Evolutionary conservation across 352 stramenopile species (phyloP), one percentile per base, ranked within the genome.

Genomic region (Pythium insidiosum): DNA sequence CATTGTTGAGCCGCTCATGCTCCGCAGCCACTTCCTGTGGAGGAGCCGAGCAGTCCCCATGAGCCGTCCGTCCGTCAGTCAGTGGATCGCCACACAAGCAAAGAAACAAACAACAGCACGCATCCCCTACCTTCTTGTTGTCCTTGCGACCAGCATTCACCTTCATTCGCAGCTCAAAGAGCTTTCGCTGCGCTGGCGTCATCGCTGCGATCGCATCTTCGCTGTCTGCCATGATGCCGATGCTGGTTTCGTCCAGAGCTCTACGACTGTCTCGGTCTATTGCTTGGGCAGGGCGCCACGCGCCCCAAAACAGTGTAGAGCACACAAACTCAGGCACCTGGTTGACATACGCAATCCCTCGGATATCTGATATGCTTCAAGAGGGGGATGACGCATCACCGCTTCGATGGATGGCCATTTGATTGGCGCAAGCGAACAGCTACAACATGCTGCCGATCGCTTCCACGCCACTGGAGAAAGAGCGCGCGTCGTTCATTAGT

Each of bases 131-230:
- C 73, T 84, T 54, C 46, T 91, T 91, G 53, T 88, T 88, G 11
- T 75, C 73, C 48, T 88, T 88, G 31, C 78, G 57, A 0, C 75
- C 78, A 5, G 75, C 76, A 48, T 91, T 91, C 35, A 88, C 75
- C 53, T 88, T 85, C 78, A 91, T 91, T 30, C 78, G 75, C 42
- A 91, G 58, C 64, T 91, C 68, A 56, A 91, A 91, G 47, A 91
- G 70, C 59, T 88, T 91, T 33, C 54, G 66, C 53, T 91, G 73
- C 46, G 73, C 76, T 18, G 75, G 72, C 48, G 75, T 88, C 75
- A 88, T 85, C 20, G 62, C 56, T 49, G 66, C 63, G 38, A 80
- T 39, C 19, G 62, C 44, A 49, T 81, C 73, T 12, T 73, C 56
- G 23, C 20, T 25, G 38, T 74, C 62, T 39, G 26, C 43, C 56